Base-by-base conservation (phyloP, 129 eudicot species). In the Rutidosis leptorrhynchoides region DNA sequence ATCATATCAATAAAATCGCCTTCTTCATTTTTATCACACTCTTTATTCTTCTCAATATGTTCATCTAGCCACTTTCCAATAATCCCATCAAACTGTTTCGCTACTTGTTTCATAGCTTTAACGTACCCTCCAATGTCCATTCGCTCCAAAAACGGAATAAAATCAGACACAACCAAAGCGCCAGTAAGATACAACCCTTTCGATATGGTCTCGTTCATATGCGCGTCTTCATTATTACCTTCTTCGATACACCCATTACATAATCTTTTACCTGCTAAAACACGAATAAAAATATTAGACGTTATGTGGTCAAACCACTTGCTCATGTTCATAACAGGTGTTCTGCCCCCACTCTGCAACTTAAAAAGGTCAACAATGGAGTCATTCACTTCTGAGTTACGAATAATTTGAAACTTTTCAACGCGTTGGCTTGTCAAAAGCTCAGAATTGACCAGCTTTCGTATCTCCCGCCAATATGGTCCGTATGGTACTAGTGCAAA, bases 101-200 rank as follows among this genome's bases (percentile, higher is more conserved):
- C 45, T 1, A 77, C 74, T 53, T 77, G 48, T 53, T 81, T 81
- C 95, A 84, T 77, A 7, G 73, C 74, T 62, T 77, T 83, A 35
- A 87, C 30, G 65, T 81, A 61, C 23, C 95, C 95, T 35, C 90
- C 90, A 35, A 84, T 77, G 48, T 87, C 95, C 77, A 84, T 26
- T 84, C 84, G 77, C 58, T 84, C 85, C 11, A 84, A 20, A 51
- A 24, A 67, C 14, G 90, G 90, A 70, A 84, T 67, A 6, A 78
- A 67, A 72, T 81, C 90, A 6, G 84, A 87, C 40, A 71, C 74
- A 5, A 87, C 83, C 26, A 87, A 87, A 52, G 77, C 79, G 5
- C 90, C 95, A 52, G 82, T 65, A 42, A 87, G 78, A 23, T 84
- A 79, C 90, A 84, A 74, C 53, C 72, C 78, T 69, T 62, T 79